These are phyloP conservation scores for Yarrowia keelungensis DNA, from an alignment of 805 yeast species.

Conservation along the genomic window DNA sequence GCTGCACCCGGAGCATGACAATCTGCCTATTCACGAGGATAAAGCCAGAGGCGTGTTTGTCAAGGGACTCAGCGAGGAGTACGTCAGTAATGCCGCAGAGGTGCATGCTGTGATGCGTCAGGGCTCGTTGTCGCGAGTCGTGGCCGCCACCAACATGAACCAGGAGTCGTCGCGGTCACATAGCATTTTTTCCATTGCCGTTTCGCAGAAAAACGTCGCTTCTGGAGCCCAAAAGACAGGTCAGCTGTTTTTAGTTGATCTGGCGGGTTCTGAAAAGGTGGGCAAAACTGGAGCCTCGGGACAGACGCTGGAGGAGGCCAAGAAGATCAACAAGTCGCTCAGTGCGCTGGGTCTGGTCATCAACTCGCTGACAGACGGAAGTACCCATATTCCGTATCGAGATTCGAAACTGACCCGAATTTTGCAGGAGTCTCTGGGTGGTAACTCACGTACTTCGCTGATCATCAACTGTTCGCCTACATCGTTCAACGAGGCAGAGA, in stretches of 20 bases:
- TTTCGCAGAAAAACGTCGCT: constrained; percentile 64
- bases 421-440: constrained; percentile 80
- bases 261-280: constrained; percentile 87
- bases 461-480: constrained; percentile 78
- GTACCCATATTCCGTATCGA: constrained; percentile 73
- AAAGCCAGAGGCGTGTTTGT: constrained; percentile 71
- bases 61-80: constrained; percentile 68
- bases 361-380: constrained; percentile 73
- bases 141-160: constrained; percentile 72
- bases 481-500: constrained; percentile 62
- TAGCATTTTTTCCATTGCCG: constrained; percentile 72
- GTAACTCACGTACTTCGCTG: constrained; percentile 77
- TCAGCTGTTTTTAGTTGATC: constrained; percentile 75
- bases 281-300: constrained; percentile 81
- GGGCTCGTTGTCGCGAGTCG: constrained; percentile 65
- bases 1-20: constrained; percentile 48
- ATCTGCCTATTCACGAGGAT: constrained; percentile 68
- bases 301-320: constrained; percentile 78
- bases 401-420: constrained; percentile 82
- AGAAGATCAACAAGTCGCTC: constrained; percentile 79
- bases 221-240: constrained; percentile 68
- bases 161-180: constrained; percentile 79
- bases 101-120: constrained; percentile 62
- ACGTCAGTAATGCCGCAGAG: constrained; percentile 65
- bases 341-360: constrained; percentile 83